These are phyloP conservation scores for Gentiana dahurica DNA, from an alignment of 257 asterid species.

Conservation along the genomic window DNA sequence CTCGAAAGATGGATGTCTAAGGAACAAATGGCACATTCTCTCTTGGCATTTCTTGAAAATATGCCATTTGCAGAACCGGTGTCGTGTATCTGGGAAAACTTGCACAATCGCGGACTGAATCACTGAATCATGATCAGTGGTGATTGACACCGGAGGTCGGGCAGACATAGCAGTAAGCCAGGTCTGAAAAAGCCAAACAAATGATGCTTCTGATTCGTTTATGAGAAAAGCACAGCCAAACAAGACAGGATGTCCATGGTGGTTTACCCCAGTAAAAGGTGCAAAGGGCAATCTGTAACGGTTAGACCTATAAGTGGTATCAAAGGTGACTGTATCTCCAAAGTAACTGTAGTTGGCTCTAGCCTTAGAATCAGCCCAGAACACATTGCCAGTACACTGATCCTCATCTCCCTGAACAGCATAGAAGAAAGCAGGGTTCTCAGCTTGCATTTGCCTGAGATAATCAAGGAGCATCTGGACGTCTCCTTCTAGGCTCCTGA, in stretches of 20 bases:
- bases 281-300: slow-evolving; percentile 91
- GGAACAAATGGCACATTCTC: slow-evolving; percentile 68
- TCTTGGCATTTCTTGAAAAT: slow-evolving; percentile 94
- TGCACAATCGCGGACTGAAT: slow-evolving; percentile 70
- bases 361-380: slow-evolving; percentile 92
- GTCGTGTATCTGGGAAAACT: slow-evolving; percentile 74
- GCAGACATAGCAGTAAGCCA: slow-evolving; percentile 91
- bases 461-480: slow-evolving; percentile 85
- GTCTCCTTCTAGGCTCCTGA: slow-evolving; percentile 89
- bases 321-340: slow-evolving; percentile 93
- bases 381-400: slow-evolving; percentile 61
- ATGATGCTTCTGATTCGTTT: slow-evolving; percentile 88
- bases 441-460: slow-evolving; percentile 67
- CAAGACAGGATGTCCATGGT: slow-evolving; percentile 91
- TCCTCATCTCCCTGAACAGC: slow-evolving; percentile 83
- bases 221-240: slow-evolving; percentile 91
- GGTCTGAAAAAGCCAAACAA: slow-evolving; percentile 75
- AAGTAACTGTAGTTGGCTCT: slow-evolving; percentile 57
- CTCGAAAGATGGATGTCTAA: slow-evolving; percentile 66
- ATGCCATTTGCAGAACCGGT: slow-evolving; percentile 97
- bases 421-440: slow-evolving; percentile 63
- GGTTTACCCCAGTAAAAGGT: slow-evolving; percentile 90
- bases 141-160: slow-evolving; percentile 64
- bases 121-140: slow-evolving; percentile 76
- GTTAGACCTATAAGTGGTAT: slow-evolving; percentile 91